Conservation (phyloP, 352 stramenopile species). For the Globisporangium irregulare region DNA sequence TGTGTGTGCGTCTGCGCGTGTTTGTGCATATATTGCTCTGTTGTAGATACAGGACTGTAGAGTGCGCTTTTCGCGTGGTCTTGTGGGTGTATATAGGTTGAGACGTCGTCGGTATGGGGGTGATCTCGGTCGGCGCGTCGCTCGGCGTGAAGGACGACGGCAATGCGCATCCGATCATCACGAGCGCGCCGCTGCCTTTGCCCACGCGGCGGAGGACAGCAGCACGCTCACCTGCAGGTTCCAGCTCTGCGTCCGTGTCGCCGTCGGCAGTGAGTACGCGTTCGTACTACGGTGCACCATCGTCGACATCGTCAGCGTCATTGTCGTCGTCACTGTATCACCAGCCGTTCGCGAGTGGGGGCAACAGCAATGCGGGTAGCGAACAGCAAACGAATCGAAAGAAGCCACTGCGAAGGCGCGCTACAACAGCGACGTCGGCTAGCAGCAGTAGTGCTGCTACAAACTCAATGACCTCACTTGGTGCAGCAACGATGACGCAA, state of each 20-base stretch:
- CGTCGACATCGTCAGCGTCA: not conserved
- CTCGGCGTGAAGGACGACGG: constrained; percentile 53
- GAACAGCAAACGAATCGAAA: constrained; percentile 12
- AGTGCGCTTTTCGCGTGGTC: not conserved
- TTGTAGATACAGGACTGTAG: not conserved
- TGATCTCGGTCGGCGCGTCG: constrained; percentile 79
- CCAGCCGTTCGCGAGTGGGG: not conserved
- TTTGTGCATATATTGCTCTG: not conserved
- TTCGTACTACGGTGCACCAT: not conserved
- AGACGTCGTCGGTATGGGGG: constrained; percentile 39
- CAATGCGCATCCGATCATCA: constrained; percentile 10
- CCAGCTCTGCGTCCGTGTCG: not conserved
- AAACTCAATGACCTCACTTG: not conserved
- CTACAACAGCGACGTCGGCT: not conserved
- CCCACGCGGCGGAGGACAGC: not conserved
- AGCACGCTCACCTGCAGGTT: not conserved
- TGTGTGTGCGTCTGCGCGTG: not conserved
- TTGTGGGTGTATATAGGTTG: not conserved
- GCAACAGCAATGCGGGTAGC: not conserved
- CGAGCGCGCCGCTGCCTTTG: not conserved
- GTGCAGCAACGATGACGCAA: not conserved
- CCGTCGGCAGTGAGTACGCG: not conserved
- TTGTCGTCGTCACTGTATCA: constrained; percentile 1
- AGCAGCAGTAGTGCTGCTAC: not conserved
- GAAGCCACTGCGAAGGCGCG: constrained; percentile 14